Base-by-base conservation (phyloP, 2,329 filamentous ascomycete genomes). In the Diaporthe sp. region DNA sequence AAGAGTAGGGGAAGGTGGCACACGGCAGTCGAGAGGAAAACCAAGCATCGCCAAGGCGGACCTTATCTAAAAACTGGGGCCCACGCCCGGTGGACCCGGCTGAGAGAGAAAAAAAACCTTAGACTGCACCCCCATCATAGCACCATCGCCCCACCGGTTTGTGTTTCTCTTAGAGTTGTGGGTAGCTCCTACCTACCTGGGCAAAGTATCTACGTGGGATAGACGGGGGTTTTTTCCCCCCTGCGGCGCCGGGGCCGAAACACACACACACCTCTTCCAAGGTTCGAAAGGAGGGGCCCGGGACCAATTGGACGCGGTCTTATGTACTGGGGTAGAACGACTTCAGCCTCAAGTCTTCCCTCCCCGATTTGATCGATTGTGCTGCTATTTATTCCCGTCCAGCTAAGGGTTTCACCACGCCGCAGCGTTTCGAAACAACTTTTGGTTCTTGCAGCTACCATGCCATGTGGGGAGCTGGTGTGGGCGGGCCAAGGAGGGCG, bases 31-130 rank as follows among this genome's bases (percentile, higher is more conserved):
- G 63, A 22, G 44, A n/a, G 35, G 63, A 22, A 30, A 39, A 68
- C 32, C 63, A 68, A 68, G 63, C 63, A 68, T 68, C 63, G 63
- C 63, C 63, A 68, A 68, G 63, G 32, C 63, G 63, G 63, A 53
- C 63, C 63, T 68, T 68, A 68, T 68, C 63, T 68, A 53, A 68
- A 68, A 66, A 68, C 8, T 19, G 63, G 63, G 63, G n/a, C 63
- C 32, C 27, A 22, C 15, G n/a, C 25, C 25, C 3, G 15, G 44
- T 27, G 63, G 63, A n/a, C 19, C 63, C 32, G 17, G n/a, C 30
- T 7, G 32, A 47, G 30, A 51, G 35, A 66, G 51, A 51, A 66
- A 19, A 35, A n/a, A 25, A 9, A 32, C 17, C 30, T 10, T 10
- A 37, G 35, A n/a, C n/a, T n/a, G n/a, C n/a, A n/a, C n/a, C n/a